Evolutionary conservation across 129 eudicot species (phyloP).

Genomic region (Calendula officinalis): DNA sequence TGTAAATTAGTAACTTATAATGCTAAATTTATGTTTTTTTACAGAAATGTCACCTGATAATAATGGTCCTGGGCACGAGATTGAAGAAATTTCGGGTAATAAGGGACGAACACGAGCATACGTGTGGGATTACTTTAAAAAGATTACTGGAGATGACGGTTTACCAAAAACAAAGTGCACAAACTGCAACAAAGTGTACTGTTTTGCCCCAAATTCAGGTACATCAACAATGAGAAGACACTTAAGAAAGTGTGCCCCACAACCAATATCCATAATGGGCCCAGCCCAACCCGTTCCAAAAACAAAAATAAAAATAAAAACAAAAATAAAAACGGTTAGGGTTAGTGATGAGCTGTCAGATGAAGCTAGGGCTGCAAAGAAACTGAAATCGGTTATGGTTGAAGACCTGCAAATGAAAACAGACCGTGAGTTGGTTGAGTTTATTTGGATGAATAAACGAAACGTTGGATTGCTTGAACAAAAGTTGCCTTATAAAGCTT

Average conservation of each 20-base stretch:
- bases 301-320: neutral
- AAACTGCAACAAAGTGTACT: constrained; percentile 21
- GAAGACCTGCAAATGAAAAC: constrained; percentile 18
- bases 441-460: constrained; percentile 36
- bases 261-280: constrained; percentile 13
- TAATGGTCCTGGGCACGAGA: constrained; percentile 10
- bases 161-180: constrained; percentile 33
- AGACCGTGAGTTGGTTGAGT: constrained; percentile 32
- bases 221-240: constrained; percentile 36
- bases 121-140: constrained; percentile 32
- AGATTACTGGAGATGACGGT: constrained; percentile 30
- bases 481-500: constrained; percentile 32
- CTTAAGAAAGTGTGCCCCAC: constrained; percentile 30
- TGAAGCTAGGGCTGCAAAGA: constrained; percentile 29
- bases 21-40: constrained; percentile 5
- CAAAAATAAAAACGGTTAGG: neutral
- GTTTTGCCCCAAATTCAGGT: constrained; percentile 20
- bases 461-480: constrained; percentile 34
- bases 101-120: constrained; percentile 21
- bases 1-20: neutral
- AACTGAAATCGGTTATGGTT: constrained; percentile 19
- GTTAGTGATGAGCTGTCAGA: constrained; percentile 13
- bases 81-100: constrained; percentile 2
- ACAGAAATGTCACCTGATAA: constrained; percentile 18
- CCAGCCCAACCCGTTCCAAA: constrained; percentile 13